phyloP scores from a whole-genome alignment of 179 eudicot species.

The Silene noctiflora region DNA sequence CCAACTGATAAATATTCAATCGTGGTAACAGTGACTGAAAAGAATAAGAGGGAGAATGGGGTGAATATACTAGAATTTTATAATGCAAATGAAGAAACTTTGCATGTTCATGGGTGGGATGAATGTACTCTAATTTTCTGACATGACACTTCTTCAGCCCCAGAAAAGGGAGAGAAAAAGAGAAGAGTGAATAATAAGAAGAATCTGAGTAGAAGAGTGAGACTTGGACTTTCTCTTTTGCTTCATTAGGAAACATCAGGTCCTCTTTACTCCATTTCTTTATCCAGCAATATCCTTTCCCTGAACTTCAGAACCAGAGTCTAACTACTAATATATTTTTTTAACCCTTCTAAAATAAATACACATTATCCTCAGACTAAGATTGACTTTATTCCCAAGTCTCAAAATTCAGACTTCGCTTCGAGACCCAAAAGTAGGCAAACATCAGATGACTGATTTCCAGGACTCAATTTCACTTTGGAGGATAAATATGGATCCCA shows the following conservation, averaged over 20 bases:
- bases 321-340: neutral
- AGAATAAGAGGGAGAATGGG: neutral
- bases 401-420: no score
- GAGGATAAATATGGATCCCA: neutral
- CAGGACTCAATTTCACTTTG: neutral
- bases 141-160: constrained; percentile 6
- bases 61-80: neutral
- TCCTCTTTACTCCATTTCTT: neutral
- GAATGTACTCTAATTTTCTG: constrained; percentile 8
- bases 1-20: no score
- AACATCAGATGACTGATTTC: neutral
- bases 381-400: no score
- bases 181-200: constrained; percentile 12
- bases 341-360: neutral
- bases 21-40: no score
- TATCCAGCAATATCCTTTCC: neutral
- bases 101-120: neutral
- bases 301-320: neutral
- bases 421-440: no score
- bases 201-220: constrained; percentile 12
- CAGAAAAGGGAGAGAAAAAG: constrained; percentile 14
- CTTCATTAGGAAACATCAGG: neutral
- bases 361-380: neutral
- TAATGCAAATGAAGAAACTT: neutral
- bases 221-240: constrained; percentile 10